Evolutionary conservation across 257 asterid species (phyloP).

Genomic region (Forsythia suspensa): DNA sequence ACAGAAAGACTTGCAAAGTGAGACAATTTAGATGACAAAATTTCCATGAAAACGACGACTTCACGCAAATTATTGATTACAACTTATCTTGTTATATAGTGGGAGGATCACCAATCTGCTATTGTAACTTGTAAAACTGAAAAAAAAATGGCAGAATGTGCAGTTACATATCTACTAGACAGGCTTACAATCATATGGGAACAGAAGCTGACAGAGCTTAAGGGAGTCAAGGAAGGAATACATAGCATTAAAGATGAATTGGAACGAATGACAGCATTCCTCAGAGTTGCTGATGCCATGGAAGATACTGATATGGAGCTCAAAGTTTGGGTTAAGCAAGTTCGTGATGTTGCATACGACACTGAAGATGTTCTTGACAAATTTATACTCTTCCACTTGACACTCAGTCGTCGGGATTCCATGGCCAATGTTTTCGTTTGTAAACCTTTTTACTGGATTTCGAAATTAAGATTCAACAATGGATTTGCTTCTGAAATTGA

Average conservation of each 20-base stretch:
- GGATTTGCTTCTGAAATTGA: slow-evolving; percentile 5
- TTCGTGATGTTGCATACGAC: slow-evolving; percentile 23
- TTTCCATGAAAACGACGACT: too few relatives aligned
- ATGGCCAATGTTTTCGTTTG: not conserved
- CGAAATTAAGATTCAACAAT: not conserved
- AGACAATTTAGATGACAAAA: too few relatives aligned
- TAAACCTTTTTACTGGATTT: not conserved
- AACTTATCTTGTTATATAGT: too few relatives aligned
- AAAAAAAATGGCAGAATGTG: not conserved
- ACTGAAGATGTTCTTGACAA: slow-evolving; percentile 26
- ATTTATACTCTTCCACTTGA: not conserved
- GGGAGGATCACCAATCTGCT: too few relatives aligned
- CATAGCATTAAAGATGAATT: slow-evolving; percentile 12
- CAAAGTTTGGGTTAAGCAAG: slow-evolving; percentile 27
- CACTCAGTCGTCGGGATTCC: not conserved
- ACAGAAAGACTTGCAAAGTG: too few relatives aligned
- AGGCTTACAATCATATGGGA: not conserved
- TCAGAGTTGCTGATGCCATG: slow-evolving; percentile 9
- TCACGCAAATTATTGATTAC: too few relatives aligned
- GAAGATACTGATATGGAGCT: not conserved
- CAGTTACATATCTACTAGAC: not conserved
- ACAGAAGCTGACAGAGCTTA: not conserved
- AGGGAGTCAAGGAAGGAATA: slow-evolving; percentile 17
- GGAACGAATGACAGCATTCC: slow-evolving; percentile 20
- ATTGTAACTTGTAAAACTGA: not conserved